These are phyloP conservation scores for Trypanosomatidae sp. DNA, from an alignment of 208 protist genomes.

Conservation along the genomic window DNA sequence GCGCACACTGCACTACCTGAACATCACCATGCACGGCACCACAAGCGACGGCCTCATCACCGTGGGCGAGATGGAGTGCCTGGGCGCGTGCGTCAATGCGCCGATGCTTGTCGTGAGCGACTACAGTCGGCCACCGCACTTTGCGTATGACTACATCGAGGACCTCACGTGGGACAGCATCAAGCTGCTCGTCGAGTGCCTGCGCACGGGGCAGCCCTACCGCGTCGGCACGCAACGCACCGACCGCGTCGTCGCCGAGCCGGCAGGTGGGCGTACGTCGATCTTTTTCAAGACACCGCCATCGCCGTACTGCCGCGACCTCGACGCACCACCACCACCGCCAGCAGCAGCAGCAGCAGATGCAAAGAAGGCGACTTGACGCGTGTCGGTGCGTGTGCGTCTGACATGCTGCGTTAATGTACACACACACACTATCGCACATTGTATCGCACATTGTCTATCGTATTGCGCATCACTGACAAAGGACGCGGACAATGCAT, in stretches of 20 bases:
- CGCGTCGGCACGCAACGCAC: constrained; percentile 58
- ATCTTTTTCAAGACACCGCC: constrained; percentile 76
- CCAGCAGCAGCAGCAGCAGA: neutral
- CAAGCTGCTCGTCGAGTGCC: constrained; percentile 64
- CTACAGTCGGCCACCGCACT: constrained; percentile 84
- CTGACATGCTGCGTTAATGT: too few species aligned
- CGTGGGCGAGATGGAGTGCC: constrained; percentile 91
- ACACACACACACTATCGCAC: too few species aligned
- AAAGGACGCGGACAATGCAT: too few species aligned
- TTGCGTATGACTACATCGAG: constrained; percentile 83
- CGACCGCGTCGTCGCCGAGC: constrained; percentile 58
- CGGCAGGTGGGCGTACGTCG: constrained; percentile 72
- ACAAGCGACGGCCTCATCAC: constrained; percentile 83
- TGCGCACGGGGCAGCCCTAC: constrained; percentile 59
- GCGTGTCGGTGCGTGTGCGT: too few species aligned
- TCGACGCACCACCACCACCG: constrained; percentile 23
- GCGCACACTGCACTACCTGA: constrained; percentile 64
- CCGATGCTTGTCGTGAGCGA: constrained; percentile 90
- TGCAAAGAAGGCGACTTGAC: neutral
- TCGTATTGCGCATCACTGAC: too few species aligned
- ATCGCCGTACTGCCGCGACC: constrained; percentile 73
- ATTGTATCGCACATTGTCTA: too few species aligned
- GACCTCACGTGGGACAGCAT: constrained; percentile 83
- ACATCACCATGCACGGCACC: constrained; percentile 74
- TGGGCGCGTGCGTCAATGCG: constrained; percentile 89